phyloP scores from a whole-genome alignment of 192 early-diverging fungal genomes.

The Gonapodya sp. region DNA sequence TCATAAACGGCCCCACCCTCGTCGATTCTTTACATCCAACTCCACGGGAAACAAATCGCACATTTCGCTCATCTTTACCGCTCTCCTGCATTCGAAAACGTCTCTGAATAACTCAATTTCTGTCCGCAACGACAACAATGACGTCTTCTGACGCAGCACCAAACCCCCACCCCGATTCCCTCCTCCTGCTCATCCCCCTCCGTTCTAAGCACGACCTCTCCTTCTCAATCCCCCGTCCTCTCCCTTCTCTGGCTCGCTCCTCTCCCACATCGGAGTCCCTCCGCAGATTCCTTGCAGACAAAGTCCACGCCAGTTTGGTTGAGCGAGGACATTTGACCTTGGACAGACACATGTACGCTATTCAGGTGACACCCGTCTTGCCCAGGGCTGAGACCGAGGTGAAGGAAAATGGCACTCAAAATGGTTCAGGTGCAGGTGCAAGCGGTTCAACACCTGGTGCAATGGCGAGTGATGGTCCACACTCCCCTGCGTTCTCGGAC shows the following conservation, averaged over 20 bases:
- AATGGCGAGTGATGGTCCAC: no score
- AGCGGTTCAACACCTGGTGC: neutral
- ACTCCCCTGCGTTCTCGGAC: no score
- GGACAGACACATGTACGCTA: neutral
- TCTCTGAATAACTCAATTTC: no score
- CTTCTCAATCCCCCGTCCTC: neutral
- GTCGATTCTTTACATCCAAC: no score
- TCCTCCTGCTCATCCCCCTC: neutral
- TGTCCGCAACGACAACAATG: no score
- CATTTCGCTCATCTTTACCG: no score
- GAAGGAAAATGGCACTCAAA: neutral
- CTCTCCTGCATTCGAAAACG: no score
- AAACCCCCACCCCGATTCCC: neutral
- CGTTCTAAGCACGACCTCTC: neutral
- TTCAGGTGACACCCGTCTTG: neutral
- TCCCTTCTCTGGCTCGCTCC: neutral
- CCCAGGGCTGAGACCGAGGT: neutral
- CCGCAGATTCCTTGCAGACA: neutral
- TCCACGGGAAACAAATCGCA: no score
- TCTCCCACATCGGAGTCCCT: neutral
- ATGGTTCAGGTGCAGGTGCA: neutral
- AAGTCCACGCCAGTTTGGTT: neutral
- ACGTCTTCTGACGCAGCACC: no score
- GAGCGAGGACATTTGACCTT: neutral
- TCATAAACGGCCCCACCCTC: no score